Conservation (phyloP, 169 alveolate genomes). For the Plasmodium coatneyi region DNA sequence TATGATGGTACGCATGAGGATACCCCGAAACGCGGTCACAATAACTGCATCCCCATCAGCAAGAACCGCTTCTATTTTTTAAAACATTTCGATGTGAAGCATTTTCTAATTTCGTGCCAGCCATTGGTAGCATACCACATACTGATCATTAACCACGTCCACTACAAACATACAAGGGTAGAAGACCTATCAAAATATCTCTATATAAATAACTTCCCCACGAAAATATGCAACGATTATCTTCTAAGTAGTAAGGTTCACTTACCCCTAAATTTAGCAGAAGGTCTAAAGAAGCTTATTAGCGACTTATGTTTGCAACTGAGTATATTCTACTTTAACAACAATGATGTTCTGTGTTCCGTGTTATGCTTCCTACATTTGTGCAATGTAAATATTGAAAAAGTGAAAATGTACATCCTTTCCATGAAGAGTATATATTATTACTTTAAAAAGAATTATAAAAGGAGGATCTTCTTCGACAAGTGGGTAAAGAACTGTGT, state of each 20-base stretch:
- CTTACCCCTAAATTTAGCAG: slow-evolving; percentile 26
- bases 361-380: slow-evolving; percentile 39
- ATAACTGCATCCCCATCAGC: neutral
- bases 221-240: slow-evolving; percentile 13
- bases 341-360: slow-evolving; percentile 40
- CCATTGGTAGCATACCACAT: slow-evolving; percentile 65
- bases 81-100: slow-evolving; percentile 35
- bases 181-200: neutral
- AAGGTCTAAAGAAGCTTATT: slow-evolving; percentile 7
- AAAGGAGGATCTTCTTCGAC: slow-evolving; percentile 17
- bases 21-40: neutral
- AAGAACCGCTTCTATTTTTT: slow-evolving; percentile 35
- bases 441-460: slow-evolving; percentile 47
- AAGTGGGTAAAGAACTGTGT: slow-evolving; percentile 33
- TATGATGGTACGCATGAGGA: neutral
- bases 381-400: slow-evolving; percentile 45
- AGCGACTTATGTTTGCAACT: slow-evolving; percentile 22
- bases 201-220: slow-evolving; percentile 16
- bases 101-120: slow-evolving; percentile 26
- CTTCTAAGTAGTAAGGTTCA: slow-evolving; percentile 4
- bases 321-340: slow-evolving; percentile 31
- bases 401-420: slow-evolving; percentile 37
- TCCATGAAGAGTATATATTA: slow-evolving; percentile 53
- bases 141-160: slow-evolving; percentile 12
- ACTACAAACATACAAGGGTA: slow-evolving; percentile 7